Evolutionary conservation across 257 asterid genomes (phyloP), one percentile per base, ranked within the genome.

Genomic region (Catharanthus roseus): DNA sequence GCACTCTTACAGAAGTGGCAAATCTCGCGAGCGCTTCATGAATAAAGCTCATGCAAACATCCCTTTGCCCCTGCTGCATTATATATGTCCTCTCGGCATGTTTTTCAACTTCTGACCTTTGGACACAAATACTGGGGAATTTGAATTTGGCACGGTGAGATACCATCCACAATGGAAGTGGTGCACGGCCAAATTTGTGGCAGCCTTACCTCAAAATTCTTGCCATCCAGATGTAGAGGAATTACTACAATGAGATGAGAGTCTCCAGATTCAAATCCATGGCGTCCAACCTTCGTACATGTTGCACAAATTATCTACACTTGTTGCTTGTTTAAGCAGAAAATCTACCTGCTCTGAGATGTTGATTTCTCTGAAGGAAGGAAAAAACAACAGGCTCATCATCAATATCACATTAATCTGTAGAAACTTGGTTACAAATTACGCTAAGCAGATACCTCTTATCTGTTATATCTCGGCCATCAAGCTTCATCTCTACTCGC

Each of bases 251-350:
- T 65, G 66, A 65, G 74, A 72, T 71, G 55, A n/a, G n/a, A n/a
- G 38, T 77, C 69, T 57, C 67, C 71, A 50, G 47, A 73, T 73
- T 93, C 85, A 95, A 83, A 95, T 95, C 99, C 99, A 95, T 75
- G 99, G 99, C 11, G 99, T 95, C 99, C 99, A 95, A 50, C 99
- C 99, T 85, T 95, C 99, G 56, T 95, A 95, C 99, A 95, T 95
- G 70, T 89, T 95, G 80, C 99, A 95, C 67, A 93, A 95, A 86
- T 95, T 95, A 81, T 95, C 97, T 10, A 85, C 63, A 68, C 90
- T 88, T 24, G 96, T 89, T 51, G 99, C 97, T 84, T 95, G 99
- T 80, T 85, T 84, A 44, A 95, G 95, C 80, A 95, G 87, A 86
- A 81, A 88, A 82, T 95, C 97, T 49, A 95, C 97, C 79, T 95